These are phyloP conservation scores for Flaveria bidentis DNA, from an alignment of 129 eudicot genomes.

Conservation along the genomic window DNA sequence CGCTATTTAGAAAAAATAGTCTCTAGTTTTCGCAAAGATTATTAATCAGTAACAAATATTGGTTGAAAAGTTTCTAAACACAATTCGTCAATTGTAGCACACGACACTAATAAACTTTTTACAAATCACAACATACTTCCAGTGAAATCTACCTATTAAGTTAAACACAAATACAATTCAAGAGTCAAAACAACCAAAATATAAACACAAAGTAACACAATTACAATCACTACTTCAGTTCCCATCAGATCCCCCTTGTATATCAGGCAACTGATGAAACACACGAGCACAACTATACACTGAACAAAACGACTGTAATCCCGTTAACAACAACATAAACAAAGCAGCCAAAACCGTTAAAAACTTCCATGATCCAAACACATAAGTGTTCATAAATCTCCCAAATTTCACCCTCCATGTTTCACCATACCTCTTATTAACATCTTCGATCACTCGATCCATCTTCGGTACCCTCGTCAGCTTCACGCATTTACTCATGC, in stretches of 20 bases:
- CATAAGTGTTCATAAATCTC: constrained; percentile 44
- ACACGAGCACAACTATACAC: constrained; percentile 32
- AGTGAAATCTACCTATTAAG: too few species aligned
- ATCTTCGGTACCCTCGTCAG: constrained; percentile 58
- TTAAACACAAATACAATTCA: background rate
- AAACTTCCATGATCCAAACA: constrained; percentile 53
- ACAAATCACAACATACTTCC: background rate
- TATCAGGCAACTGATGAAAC: constrained; percentile 13
- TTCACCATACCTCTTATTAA: constrained; percentile 47
- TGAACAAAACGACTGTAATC: constrained; percentile 48
- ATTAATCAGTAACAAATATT: too few species aligned
- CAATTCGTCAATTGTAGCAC: background rate
- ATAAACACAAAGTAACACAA: background rate
- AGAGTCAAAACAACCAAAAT: background rate
- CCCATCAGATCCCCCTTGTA: background rate
- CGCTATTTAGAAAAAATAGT: too few species aligned
- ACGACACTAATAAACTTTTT: background rate
- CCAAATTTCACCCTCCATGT: constrained; percentile 50
- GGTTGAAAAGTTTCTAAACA: too few species aligned
- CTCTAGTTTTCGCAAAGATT: too few species aligned
- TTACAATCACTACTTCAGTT: background rate
- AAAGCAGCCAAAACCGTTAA: constrained; percentile 52
- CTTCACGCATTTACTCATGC: constrained; percentile 63
- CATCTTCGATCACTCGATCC: constrained; percentile 61
- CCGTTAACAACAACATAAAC: constrained; percentile 45